Evolutionary conservation across 176 grass and related monocot genomes (phyloP), one percentile per base, ranked within the genome.

Genomic region (Echinochloa phyllopogon): DNA sequence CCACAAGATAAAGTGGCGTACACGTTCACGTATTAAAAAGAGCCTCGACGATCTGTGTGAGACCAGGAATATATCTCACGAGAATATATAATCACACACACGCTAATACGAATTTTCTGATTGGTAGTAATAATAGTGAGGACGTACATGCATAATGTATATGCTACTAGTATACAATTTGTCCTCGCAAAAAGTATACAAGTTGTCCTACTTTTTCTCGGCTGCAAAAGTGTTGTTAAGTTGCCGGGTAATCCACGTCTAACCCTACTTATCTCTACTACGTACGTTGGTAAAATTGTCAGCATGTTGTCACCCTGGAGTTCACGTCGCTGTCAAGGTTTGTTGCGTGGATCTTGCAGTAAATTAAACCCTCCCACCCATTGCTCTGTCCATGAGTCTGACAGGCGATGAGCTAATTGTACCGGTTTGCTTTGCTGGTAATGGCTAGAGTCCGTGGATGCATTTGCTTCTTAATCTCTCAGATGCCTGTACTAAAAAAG

Each of bases 271-370:
- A 59, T 17, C 0, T 10, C 0, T 13, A 33, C 45, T 18, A 37
- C 4, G 21, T 71, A 77, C 82, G 83, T 86, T 29, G 78, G 65
- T 90, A 79, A 83, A 90, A 44, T 42, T 83, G 79, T 58, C 68
- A 18, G 74, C 77, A 53, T 55, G 4, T 52, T 75, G 70, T 82
- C 78, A 75, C 43, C 59, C 51, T 39, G 69, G 43, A 21, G 1
- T 47, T 72, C 4, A 42, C 41, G 68, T 83, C 69, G 56, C 81
- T 37, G 6, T 62, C 55, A 49, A 16, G 6, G 39, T 45, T 17
- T 33, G 11, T 29, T 42, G 21, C 53, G 38, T 77, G 37, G 12
- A 10, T 42, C 64, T 57, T 27, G 65, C 21, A 57, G 50, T 18
- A 9, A 33, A 33, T 33, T 33, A 33, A 33, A 53, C 9, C 60